Evolutionary conservation across 495 filamentous ascomycete species (phyloP).

Genomic region (Jackrogersella multiformis): DNA sequence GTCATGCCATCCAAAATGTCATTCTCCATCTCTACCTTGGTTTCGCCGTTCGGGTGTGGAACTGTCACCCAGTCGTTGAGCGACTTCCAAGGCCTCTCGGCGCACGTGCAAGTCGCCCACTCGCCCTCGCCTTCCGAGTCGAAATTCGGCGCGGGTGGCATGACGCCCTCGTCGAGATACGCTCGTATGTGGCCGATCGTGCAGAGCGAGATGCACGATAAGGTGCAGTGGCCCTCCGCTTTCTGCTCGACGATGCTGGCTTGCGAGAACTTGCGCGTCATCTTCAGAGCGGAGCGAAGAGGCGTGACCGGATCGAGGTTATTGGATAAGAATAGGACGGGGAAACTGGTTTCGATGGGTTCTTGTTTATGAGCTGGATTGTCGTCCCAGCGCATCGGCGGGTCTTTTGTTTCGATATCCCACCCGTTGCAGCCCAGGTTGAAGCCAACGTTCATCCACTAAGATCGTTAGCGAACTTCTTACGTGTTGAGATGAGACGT

Average conservation of each 20-base stretch:
- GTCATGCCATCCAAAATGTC: slow-evolving; percentile 19
- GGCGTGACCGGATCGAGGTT: slow-evolving; percentile 69
- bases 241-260: slow-evolving; percentile 58
- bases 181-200: slow-evolving; percentile 49
- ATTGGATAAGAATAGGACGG: slow-evolving; percentile 68
- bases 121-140: slow-evolving; percentile 43
- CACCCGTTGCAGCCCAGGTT: slow-evolving; percentile 57
- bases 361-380: slow-evolving; percentile 40
- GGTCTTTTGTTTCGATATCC: slow-evolving; percentile 49
- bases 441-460: slow-evolving; percentile 49
- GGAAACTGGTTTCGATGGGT: slow-evolving; percentile 61
- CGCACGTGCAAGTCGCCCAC: slow-evolving; percentile 53
- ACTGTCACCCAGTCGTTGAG: slow-evolving; percentile 4
- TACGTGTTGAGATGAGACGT: background rate
- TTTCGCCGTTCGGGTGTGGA: background rate
- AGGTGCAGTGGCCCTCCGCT: slow-evolving; percentile 55
- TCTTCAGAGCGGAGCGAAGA: slow-evolving; percentile 59
- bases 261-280: slow-evolving; percentile 58
- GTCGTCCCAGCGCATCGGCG: slow-evolving; percentile 51
- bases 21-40: background rate
- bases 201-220: slow-evolving; percentile 51
- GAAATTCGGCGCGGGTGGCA: slow-evolving; percentile 51
- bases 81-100: slow-evolving; percentile 49
- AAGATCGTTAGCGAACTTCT: background rate
- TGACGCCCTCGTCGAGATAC: slow-evolving; percentile 52